Conservation (phyloP, 148 eudicot species). For the Rhododendron ferrugineum region DNA sequence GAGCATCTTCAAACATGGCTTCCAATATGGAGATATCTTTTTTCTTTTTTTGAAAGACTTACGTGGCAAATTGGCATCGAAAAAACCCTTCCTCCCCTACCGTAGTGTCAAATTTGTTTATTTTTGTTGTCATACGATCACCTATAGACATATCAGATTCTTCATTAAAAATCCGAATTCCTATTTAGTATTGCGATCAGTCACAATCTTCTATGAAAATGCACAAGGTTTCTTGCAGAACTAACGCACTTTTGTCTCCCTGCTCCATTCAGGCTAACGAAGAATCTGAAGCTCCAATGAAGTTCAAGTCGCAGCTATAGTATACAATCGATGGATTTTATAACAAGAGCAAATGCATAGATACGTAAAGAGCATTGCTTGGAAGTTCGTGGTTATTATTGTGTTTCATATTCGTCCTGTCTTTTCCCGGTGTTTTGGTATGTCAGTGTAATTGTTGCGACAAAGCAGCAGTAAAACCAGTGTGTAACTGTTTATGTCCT, state of each 20-base stretch:
- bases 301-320: constrained; percentile 2
- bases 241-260: neutral
- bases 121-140: neutral
- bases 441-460: neutral
- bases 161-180: constrained; percentile 7
- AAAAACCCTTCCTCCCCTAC: neutral
- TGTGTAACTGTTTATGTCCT: neutral
- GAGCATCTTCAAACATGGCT: neutral
- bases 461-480: neutral
- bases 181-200: neutral
- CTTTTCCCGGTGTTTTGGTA: neutral
- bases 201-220: neutral
- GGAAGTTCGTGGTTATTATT: neutral
- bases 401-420: neutral
- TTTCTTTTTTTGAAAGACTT: no score
- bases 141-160: neutral
- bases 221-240: neutral
- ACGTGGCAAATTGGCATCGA: neutral
- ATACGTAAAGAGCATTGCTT: neutral
- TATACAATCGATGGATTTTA: neutral
- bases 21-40: no score
- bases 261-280: constrained; percentile 21
- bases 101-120: neutral
- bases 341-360: neutral
- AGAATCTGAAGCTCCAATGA: constrained; percentile 35